phyloP scores from a whole-genome alignment of 2,329 filamentous ascomycete genomes.

The Microthyrium microscopicum region DNA sequence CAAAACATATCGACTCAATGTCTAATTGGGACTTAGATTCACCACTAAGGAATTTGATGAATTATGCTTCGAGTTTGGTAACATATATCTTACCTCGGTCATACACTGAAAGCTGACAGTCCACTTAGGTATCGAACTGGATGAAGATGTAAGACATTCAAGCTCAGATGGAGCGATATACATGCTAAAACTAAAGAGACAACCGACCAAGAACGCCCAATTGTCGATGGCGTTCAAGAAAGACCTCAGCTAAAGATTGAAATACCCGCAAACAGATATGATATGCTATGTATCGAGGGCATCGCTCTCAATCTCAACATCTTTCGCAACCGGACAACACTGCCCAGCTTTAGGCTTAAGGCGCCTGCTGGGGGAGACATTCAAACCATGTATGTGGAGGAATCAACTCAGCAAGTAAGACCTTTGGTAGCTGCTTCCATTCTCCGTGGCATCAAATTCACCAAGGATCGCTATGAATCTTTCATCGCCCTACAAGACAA shows the following conservation, averaged over 20 bases:
- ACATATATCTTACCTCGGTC: slow-evolving; percentile 9
- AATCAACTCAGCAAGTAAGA: slow-evolving; percentile 59
- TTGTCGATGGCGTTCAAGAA: slow-evolving; percentile 66
- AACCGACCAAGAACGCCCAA: slow-evolving; percentile 54
- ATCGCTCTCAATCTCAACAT: slow-evolving; percentile 93
- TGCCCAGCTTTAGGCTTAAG: slow-evolving; percentile 66
- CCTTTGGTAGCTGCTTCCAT: slow-evolving; percentile 83
- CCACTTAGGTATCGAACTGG: slow-evolving; percentile 60
- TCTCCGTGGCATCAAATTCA: slow-evolving; percentile 80
- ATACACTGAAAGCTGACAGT: not conserved
- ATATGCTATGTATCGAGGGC: slow-evolving; percentile 95
- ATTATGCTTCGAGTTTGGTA: slow-evolving; percentile 92
- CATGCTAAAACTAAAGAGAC: slow-evolving; percentile 32
- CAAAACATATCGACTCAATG: slow-evolving; percentile 8
- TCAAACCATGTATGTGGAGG: slow-evolving; percentile 63
- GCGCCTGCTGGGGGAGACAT: slow-evolving; percentile 56
- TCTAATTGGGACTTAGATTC: slow-evolving; percentile 37
- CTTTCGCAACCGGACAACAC: slow-evolving; percentile 59
- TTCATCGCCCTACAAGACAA: slow-evolving; percentile 98
- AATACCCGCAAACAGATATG: slow-evolving; percentile 81
- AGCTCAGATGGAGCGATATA: slow-evolving; percentile 8
- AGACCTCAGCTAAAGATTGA: slow-evolving; percentile 93
- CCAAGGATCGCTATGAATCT: slow-evolving; percentile 78
- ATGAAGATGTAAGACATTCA: slow-evolving; percentile 52
- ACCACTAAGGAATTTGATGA: slow-evolving; percentile 93